A percentile compares a stretch with the other conserved stretches of the same genome.
These are phyloP conservation scores for Sophora flavescens DNA, from an alignment of 306 rosid genomes.

Conservation along the genomic window DNA sequence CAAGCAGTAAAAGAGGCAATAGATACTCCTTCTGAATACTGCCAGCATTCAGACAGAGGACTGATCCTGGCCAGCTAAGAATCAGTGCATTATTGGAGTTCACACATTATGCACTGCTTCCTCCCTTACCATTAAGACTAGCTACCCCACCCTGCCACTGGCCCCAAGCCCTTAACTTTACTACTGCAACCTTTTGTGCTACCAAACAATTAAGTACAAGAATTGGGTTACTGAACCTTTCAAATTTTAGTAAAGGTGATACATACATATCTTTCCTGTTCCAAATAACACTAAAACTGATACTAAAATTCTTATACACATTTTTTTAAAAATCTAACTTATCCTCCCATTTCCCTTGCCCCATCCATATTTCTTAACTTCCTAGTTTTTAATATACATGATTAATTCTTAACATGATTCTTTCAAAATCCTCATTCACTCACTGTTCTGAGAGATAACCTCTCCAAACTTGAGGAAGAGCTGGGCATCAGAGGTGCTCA, in stretches of 20 bases:
- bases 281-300: constrained; percentile 40
- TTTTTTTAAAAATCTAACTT: constrained; percentile 31
- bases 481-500: constrained; percentile 93
- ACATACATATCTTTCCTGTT: constrained; percentile 40
- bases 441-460: constrained; percentile 90
- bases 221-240: constrained; percentile 42
- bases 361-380: constrained; percentile 16
- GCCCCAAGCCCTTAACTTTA: constrained; percentile 46
- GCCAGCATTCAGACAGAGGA: constrained; percentile 43
- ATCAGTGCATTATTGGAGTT: constrained; percentile 62
- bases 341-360: background rate
- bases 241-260: constrained; percentile 24
- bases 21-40: constrained; percentile 29
- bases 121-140: constrained; percentile 38
- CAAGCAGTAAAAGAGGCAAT: constrained; percentile 44
- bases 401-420: background rate
- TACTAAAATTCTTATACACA: constrained; percentile 55
- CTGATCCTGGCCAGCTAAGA: constrained; percentile 49
- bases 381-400: constrained; percentile 24
- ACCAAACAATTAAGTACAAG: constrained; percentile 52
- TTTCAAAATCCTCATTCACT: constrained; percentile 56
- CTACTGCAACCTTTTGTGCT: constrained; percentile 41
- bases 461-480: constrained; percentile 92
- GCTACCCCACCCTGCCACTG: constrained; percentile 50
- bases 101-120: constrained; percentile 56